These are phyloP conservation scores for Fraxinus sp. DNA, from an alignment of 305 asterid genomes.

Conservation along the genomic window DNA sequence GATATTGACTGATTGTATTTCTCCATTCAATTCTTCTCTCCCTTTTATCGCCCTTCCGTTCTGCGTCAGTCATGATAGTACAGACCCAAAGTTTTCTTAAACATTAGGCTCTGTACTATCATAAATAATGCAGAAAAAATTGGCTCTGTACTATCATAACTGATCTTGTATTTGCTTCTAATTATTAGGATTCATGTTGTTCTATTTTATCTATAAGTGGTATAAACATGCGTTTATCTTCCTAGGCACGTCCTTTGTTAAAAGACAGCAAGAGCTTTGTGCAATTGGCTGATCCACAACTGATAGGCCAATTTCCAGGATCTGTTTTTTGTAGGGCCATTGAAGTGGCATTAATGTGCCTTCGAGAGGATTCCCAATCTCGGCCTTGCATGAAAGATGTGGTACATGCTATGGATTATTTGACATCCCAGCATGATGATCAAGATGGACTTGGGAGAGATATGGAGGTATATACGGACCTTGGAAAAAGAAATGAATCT, in stretches of 20 bases:
- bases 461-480: not conserved
- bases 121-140: no score
- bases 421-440: conserved; percentile 23
- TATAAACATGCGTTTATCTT: not conserved
- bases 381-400: conserved; percentile 39
- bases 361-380: conserved; percentile 28
- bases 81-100: not conserved
- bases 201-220: not conserved
- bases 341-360: conserved; percentile 36
- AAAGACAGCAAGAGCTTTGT: conserved; percentile 19
- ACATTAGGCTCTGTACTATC: not conserved
- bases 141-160: not conserved
- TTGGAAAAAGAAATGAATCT: not conserved
- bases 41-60: not conserved
- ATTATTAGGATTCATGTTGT: not conserved
- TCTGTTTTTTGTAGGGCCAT: conserved; percentile 17
- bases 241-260: conserved; percentile 35
- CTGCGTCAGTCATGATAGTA: not conserved
- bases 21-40: no score
- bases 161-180: not conserved
- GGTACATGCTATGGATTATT: conserved; percentile 24
- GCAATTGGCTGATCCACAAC: conserved; percentile 35
- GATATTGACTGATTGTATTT: not conserved
- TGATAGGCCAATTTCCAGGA: conserved; percentile 30
- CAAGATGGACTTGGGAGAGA: not conserved